These are phyloP conservation scores for Globisporangium barbulae DNA, from an alignment of 352 stramenopile genomes.

Conservation along the genomic window DNA sequence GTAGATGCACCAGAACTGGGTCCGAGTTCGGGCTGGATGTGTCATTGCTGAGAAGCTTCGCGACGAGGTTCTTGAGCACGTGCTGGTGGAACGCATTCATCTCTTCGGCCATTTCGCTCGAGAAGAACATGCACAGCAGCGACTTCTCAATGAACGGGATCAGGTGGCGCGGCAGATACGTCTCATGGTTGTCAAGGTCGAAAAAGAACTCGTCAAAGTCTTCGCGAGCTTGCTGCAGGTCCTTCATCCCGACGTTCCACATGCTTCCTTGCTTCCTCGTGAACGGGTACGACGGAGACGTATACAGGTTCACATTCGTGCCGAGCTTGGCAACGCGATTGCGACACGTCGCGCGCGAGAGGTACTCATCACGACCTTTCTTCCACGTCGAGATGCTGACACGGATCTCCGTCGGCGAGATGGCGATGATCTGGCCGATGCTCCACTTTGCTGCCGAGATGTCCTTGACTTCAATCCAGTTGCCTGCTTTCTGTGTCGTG, in stretches of 20 bases:
- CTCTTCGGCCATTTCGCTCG: constrained; percentile 67
- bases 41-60: constrained; percentile 56
- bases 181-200: constrained; percentile 36
- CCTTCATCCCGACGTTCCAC: constrained; percentile 63
- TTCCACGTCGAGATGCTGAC: constrained; percentile 67
- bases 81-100: constrained; percentile 81
- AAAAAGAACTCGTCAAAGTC: constrained; percentile 81
- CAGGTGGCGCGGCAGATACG: constrained; percentile 52
- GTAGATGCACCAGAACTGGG: constrained; percentile 34
- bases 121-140: constrained; percentile 61
- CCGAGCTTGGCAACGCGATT: constrained; percentile 68
- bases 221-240: constrained; percentile 56
- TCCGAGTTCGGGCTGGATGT: constrained; percentile 12
- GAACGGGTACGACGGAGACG: constrained; percentile 78
- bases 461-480: constrained; percentile 84
- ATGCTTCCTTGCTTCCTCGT: constrained; percentile 65
- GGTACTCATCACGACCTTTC: constrained; percentile 69
- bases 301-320: constrained; percentile 70
- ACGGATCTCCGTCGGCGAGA: constrained; percentile 62
- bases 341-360: constrained; percentile 53
- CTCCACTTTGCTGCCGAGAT: constrained; percentile 72
- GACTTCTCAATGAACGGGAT: constrained; percentile 76
- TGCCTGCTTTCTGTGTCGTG: constrained; percentile 53
- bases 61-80: constrained; percentile 71
- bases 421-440: constrained; percentile 68